phyloP scores from a whole-genome alignment of 805 yeast genomes.

The Komagataella pastoris region DNA sequence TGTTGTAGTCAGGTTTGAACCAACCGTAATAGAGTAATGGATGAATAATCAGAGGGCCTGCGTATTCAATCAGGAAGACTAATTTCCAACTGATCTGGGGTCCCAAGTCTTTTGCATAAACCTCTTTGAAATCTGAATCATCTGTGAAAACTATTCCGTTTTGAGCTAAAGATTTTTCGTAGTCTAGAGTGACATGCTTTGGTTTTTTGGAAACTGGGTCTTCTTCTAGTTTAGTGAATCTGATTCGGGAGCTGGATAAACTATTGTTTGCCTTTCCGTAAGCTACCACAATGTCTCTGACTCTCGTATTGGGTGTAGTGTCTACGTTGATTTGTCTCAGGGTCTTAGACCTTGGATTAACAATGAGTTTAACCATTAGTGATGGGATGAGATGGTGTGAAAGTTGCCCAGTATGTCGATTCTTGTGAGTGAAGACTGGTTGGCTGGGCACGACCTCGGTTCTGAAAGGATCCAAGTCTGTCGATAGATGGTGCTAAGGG shows the following conservation, averaged over 20 bases:
- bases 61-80: constrained; percentile 78
- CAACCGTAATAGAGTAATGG: constrained; percentile 42
- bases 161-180: constrained; percentile 28
- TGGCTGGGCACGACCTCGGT: not conserved
- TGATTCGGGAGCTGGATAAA: constrained; percentile 35
- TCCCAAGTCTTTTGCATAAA: constrained; percentile 80
- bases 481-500: too few species aligned
- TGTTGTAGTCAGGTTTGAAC: constrained; percentile 25
- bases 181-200: constrained; percentile 29
- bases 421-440: not conserved
- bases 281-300: constrained; percentile 23
- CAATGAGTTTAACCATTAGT: constrained; percentile 8
- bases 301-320: constrained; percentile 20
- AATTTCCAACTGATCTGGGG: constrained; percentile 88
- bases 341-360: constrained; percentile 48
- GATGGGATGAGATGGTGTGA: not conserved
- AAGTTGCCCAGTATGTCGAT: not conserved
- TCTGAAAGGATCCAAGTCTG: not conserved
- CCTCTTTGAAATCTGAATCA: constrained; percentile 22
- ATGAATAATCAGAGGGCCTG: constrained; percentile 82
- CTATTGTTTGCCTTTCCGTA: constrained; percentile 23
- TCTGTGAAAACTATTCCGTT: constrained; percentile 25
- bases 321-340: constrained; percentile 34
- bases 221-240: constrained; percentile 30
- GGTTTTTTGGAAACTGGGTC: constrained; percentile 14